Evolutionary conservation across 2,329 filamentous ascomycete species (phyloP).

Genomic region (Neofusicoccum sp.): DNA sequence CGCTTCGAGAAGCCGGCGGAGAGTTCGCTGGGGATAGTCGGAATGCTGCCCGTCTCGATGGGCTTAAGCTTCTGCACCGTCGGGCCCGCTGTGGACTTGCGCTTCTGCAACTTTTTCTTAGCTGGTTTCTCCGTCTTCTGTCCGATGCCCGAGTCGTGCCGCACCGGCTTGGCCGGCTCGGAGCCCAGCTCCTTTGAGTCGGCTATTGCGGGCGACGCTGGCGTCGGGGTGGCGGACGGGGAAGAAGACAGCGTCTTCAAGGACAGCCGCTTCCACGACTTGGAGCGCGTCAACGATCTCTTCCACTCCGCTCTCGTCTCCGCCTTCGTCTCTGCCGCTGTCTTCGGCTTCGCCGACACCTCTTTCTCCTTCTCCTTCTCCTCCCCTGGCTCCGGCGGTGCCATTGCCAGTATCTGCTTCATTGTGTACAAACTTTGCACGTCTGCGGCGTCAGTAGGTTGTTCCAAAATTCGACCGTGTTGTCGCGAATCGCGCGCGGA

Average conservation of each 20-base stretch:
- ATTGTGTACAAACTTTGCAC: conserved; percentile 4
- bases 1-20: conserved; percentile 39
- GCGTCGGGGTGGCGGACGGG: neutral
- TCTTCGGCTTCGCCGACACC: neutral
- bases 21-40: conserved; percentile 38
- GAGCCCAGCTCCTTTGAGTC: neutral
- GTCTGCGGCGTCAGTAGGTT: neutral
- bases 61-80: conserved; percentile 36
- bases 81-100: conserved; percentile 32
- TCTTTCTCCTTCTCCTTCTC: neutral
- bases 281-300: conserved; percentile 8
- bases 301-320: neutral
- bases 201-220: neutral
- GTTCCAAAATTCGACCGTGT: neutral
- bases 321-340: neutral
- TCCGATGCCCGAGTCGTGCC: conserved; percentile 13
- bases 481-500: neutral
- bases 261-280: conserved; percentile 17
- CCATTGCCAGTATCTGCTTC: neutral
- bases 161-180: neutral
- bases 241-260: neutral
- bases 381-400: neutral
- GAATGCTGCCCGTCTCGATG: conserved; percentile 35
- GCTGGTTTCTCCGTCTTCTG: neutral
- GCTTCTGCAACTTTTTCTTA: conserved; percentile 31